Conservation (phyloP, 2,329 filamentous ascomycete genomes). For the Piedraia hortae region DNA sequence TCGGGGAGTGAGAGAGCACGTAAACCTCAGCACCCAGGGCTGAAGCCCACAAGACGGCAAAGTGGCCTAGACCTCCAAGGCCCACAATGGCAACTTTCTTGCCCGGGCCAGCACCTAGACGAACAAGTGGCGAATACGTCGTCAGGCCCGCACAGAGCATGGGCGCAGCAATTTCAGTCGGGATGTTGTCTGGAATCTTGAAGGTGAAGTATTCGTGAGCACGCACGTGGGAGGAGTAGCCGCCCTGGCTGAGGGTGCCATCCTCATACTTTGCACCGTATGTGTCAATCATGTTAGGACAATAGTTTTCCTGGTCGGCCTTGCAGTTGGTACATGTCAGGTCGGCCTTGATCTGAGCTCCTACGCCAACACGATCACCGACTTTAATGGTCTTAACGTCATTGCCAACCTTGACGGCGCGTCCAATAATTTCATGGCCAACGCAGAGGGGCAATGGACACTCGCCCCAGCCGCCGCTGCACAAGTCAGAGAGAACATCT, state of each 20-base stretch:
- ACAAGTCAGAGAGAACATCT: slow-evolving; percentile 9
- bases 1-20: slow-evolving; percentile 30
- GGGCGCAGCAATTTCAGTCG: slow-evolving; percentile 29
- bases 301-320: slow-evolving; percentile 25
- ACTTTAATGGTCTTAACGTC: slow-evolving; percentile 23
- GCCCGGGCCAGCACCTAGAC: slow-evolving; percentile 47
- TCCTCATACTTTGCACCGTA: slow-evolving; percentile 23
- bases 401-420: slow-evolving; percentile 22
- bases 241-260: slow-evolving; percentile 37
- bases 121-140: slow-evolving; percentile 47
- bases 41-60: slow-evolving; percentile 20
- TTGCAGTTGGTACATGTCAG: slow-evolving; percentile 25
- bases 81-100: slow-evolving; percentile 56
- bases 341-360: slow-evolving; percentile 23
- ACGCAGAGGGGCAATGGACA: slow-evolving; percentile 34
- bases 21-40: slow-evolving; percentile 33
- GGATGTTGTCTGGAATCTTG: slow-evolving; percentile 49
- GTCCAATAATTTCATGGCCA: slow-evolving; percentile 31
- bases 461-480: slow-evolving; percentile 34
- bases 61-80: slow-evolving; percentile 27
- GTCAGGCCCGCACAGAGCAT: slow-evolving; percentile 48
- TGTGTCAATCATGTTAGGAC: slow-evolving; percentile 22
- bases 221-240: slow-evolving; percentile 40
- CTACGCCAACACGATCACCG: slow-evolving; percentile 19
- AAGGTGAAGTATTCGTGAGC: slow-evolving; percentile 50